These are phyloP conservation scores for Fusarium vanettenii DNA, from an alignment of 2,329 filamentous ascomycete species.

Conservation along the genomic window DNA sequence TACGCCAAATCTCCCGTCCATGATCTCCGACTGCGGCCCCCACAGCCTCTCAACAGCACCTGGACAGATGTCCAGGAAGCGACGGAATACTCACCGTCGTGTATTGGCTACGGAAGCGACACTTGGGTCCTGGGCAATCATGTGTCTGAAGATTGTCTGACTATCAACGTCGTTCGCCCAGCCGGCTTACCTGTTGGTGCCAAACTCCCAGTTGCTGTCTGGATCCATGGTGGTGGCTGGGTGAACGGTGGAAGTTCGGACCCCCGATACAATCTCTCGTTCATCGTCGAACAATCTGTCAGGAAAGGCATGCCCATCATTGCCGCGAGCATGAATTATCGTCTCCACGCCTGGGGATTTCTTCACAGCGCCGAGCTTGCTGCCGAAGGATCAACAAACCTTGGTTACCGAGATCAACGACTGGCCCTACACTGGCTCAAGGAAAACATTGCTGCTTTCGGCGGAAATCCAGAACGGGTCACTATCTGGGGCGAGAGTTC, in stretches of 20 bases:
- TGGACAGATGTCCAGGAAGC: not conserved
- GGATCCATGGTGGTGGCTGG: not conserved
- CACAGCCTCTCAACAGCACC: not conserved
- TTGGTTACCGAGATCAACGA: not conserved
- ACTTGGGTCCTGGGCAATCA: not conserved
- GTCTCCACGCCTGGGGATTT: not conserved
- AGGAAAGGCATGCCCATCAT: too few species aligned
- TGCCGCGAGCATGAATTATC: too few species aligned
- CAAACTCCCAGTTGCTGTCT: not conserved
- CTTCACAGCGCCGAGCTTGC: not conserved
- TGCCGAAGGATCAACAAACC: not conserved
- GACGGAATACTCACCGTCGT: not conserved
- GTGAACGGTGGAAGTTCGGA: not conserved
- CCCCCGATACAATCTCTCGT: not conserved
- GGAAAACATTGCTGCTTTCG: not conserved
- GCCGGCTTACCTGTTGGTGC: not conserved
- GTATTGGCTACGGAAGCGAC: not conserved
- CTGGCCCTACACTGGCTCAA: not conserved
- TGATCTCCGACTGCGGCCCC: not conserved
- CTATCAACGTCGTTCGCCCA: not conserved
- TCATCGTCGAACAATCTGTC: too few species aligned
- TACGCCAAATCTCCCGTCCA: not conserved
- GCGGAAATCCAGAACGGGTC: not conserved
- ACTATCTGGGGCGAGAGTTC: not conserved
- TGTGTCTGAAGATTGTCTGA: not conserved